Evolutionary conservation across 108 stramenopile genomes (phyloP).

Genomic region (Hondaea fermentalgiana): DNA sequence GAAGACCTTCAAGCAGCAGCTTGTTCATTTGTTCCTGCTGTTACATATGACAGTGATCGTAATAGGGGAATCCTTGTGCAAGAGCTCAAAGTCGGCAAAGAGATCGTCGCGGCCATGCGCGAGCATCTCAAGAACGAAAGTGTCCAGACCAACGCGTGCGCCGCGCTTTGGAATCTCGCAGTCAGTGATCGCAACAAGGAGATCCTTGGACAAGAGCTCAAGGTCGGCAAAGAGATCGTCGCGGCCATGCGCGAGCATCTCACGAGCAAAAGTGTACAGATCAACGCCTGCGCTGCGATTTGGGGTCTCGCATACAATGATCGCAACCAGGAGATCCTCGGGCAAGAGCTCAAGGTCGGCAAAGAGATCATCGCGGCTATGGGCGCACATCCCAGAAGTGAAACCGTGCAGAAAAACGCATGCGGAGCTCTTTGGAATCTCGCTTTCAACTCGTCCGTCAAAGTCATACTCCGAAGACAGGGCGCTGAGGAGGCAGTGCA

Average conservation of each 20-base stretch:
- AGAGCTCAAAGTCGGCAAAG: not conserved
- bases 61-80: not conserved
- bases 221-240: no score
- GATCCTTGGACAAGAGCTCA: not conserved
- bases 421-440: not conserved
- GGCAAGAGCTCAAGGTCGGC: not conserved
- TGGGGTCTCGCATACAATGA: no score
- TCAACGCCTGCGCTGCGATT: no score
- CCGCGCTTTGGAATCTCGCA: not conserved
- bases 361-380: not conserved
- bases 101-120: not conserved
- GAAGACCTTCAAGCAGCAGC: no score
- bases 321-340: not conserved
- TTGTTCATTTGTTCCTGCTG: no score
- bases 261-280: no score
- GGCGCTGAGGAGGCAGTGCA: no score
- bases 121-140: not conserved
- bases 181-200: not conserved
- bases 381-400: not conserved
- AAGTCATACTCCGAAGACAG: no score
- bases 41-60: not conserved
- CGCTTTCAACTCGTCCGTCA: not conserved
- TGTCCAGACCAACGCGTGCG: not conserved
- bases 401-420: not conserved
- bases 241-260: no score